Base-by-base conservation (phyloP, 202 grass and related monocot species). In the Hordeum pubiflorum region DNA sequence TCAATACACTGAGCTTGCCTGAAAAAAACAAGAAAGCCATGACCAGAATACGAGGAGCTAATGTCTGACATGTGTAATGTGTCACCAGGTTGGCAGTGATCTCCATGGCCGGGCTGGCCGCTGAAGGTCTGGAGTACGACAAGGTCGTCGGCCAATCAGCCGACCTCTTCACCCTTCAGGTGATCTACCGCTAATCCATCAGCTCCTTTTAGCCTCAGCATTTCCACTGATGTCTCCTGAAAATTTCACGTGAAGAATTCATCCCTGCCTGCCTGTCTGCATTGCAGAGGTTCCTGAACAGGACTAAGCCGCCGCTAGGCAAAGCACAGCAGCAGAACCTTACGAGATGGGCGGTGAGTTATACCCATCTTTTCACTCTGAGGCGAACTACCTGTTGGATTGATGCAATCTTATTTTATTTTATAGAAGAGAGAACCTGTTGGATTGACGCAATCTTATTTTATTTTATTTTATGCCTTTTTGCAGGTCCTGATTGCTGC, bases 321-420 rank as follows among this genome's bases (percentile, higher is more conserved):
- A 94, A 94, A 79, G 90, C 94, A 13, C 91, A 97, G 77, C 94
- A 97, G 69, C 86, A 94, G 60, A 97, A 94, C 82, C 92, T 97
- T 79, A 97, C 94, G 54, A 90, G 94, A 92, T 97, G 94, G 92
- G 94, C 94, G 50, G 94, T 97, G 37, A 84, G 94, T 93, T 58
- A 29, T 29, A 29, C 27, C 23, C 26, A 34, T 44, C 23, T 33
- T 37, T 4, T 43, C 7, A 72, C 33, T 31, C 32, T 44, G 23
- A 66, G 54, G 9, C 37, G 2, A 66, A 54, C 6, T 62, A 13
- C 40, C 5, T 37, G 9, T 31, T 77, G 1, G 0, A 26, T 3
- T 44, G n/a, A 80, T 63, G 24, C n/a, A 10, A 27, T 10, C 3
- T 68, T 75, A 27, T 18, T 78, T 1, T 26, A 26, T 26, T 26